Base-by-base conservation (phyloP, 805 yeast genomes). In the Wickerhamomyces bisporus region DNA sequence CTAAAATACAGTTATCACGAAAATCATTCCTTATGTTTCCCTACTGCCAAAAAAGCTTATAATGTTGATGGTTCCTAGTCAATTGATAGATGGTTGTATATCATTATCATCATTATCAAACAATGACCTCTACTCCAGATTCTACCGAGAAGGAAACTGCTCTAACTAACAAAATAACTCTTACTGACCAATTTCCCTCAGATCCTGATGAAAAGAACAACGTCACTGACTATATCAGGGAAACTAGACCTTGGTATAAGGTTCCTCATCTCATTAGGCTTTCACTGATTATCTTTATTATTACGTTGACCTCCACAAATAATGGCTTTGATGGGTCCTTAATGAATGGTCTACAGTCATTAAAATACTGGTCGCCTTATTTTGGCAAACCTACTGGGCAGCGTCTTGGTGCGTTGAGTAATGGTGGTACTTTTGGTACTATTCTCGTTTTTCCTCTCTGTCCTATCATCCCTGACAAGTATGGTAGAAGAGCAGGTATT, bases 241-340 rank as follows among this genome's bases (percentile, higher is more conserved):
- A 44, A 24, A 40, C 44, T 2, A 44, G 46, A 32, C 57, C 58
- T n/a, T 65, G 65, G 65, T 62, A 41, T 40, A 44, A 41, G 8
- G 65, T 64, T 17, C 57, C 58, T 6, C 68, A 71, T 43, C 51
- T 75, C 31, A 32, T 58, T 7, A 38, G 39, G 21, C 58, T 75
- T 40, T 59, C 64, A 34, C 46, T 57, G 30, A 52, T 61, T 6
- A 50, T 73, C 30, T 56, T 70, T 26, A 49, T 68, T n/a, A 60
- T 66, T 40, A 64, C 75, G 16, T 49, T 73, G 30, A 61, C 72
- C 24, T 65, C 77, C 4, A 65, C 75, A 30, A 69, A 67, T 45
- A 64, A 54, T 38, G 74, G 75, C 37, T 70, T 59, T 41, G 75
- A 70, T 57, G 71, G 70, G 37, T 64, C 70, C n/a, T 60, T 73